Conservation (phyloP, 257 asterid species). For the Gentiana macrophylla region DNA sequence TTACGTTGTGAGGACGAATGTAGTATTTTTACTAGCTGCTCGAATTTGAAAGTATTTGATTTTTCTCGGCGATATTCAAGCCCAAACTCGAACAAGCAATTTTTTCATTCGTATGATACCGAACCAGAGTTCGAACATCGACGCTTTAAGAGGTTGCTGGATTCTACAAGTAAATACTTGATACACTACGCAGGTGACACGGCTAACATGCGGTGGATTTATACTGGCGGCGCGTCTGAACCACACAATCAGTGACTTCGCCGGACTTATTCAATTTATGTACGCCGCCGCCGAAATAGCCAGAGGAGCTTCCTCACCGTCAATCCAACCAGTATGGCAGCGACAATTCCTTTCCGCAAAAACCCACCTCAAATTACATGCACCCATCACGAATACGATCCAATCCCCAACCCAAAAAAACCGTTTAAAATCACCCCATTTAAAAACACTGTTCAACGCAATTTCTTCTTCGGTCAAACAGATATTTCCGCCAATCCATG, state of each 20-base stretch:
- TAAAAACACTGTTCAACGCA: conserved; percentile 31
- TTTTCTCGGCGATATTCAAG: too few relatives aligned
- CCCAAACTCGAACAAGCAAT: too few relatives aligned
- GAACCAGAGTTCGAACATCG: too few relatives aligned
- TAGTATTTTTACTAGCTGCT: too few relatives aligned
- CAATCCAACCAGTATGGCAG: conserved; percentile 45
- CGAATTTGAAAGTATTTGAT: too few relatives aligned
- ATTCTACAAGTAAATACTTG: not conserved
- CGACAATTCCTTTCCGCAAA: conserved; percentile 41
- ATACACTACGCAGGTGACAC: conserved; percentile 38
- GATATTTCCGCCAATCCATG: conserved; percentile 37
- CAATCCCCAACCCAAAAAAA: conserved; percentile 25
- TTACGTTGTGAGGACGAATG: too few relatives aligned
- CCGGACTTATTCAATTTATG: conserved; percentile 59
- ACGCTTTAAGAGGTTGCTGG: too few relatives aligned
- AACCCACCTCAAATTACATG: conserved; percentile 29
- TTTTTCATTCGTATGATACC: too few relatives aligned
- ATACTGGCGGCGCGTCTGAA: conserved; percentile 49
- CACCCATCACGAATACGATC: conserved; percentile 42
- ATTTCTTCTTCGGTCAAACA: conserved; percentile 39
- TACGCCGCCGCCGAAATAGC: conserved; percentile 52
- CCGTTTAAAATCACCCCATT: conserved; percentile 26
- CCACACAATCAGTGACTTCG: conserved; percentile 59
- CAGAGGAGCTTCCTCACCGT: conserved; percentile 33
- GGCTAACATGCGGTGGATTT: conserved; percentile 56